These are phyloP conservation scores for Penicillium crystallinum DNA, from an alignment of 495 filamentous ascomycete genomes.

Conservation along the genomic window DNA sequence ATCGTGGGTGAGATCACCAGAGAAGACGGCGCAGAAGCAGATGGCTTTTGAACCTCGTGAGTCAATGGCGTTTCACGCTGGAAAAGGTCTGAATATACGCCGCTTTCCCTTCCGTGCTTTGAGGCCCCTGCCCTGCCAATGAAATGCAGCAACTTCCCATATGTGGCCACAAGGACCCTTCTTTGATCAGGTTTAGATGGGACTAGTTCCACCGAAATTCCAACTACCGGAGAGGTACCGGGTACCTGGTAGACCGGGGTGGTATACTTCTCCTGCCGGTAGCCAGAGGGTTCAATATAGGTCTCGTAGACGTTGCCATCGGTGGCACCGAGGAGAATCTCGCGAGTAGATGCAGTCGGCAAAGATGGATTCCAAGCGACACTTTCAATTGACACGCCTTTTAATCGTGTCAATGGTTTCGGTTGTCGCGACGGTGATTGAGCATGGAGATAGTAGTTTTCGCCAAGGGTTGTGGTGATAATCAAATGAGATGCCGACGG, in stretches of 20 bases:
- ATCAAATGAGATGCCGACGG: slow-evolving; percentile 92
- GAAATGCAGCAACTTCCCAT: slow-evolving; percentile 69
- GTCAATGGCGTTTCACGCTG: slow-evolving; percentile 73
- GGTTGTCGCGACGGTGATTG: slow-evolving; percentile 71
- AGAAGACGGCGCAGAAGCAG: slow-evolving; percentile 53
- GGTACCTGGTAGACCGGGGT: slow-evolving; percentile 71
- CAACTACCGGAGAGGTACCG: slow-evolving; percentile 72
- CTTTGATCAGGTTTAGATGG: slow-evolving; percentile 62
- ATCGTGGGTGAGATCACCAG: slow-evolving; percentile 72
- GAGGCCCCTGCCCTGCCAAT: slow-evolving; percentile 59
- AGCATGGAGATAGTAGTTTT: slow-evolving; percentile 97
- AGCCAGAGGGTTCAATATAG: slow-evolving; percentile 90
- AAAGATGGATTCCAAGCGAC: slow-evolving; percentile 95
- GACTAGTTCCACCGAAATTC: slow-evolving; percentile 73
- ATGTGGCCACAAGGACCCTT: slow-evolving; percentile 72
- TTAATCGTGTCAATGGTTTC: slow-evolving; percentile 73
- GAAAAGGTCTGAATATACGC: slow-evolving; percentile 81
- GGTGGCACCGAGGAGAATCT: slow-evolving; percentile 87
- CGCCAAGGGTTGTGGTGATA: slow-evolving; percentile 82
- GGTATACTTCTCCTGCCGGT: slow-evolving; percentile 87
- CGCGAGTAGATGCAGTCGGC: slow-evolving; percentile 89
- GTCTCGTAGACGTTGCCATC: slow-evolving; percentile 94
- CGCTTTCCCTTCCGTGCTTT: slow-evolving; percentile 69
- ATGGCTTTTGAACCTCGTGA: slow-evolving; percentile 58
- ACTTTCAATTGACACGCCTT: slow-evolving; percentile 79